phyloP scores from a whole-genome alignment of 2,329 filamentous ascomycete species.

The Fusarium sp. region DNA sequence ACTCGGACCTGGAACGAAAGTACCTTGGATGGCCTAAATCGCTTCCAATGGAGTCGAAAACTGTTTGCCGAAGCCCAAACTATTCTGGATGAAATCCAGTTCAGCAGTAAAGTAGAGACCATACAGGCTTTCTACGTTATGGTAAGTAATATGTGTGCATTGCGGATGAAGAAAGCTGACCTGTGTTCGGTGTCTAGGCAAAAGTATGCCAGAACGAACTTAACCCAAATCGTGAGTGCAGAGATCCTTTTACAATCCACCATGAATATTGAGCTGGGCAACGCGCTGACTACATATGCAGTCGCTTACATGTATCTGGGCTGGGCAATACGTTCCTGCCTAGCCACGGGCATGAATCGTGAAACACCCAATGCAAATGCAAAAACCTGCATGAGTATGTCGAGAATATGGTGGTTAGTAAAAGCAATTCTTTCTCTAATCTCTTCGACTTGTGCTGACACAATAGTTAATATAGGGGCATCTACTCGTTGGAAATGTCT shows the following conservation, averaged over 20 bases:
- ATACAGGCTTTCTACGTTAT: conserved; percentile 10
- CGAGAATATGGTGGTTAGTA: conserved; percentile 16
- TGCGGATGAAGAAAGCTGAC: neutral
- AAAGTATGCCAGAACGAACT: conserved; percentile 20
- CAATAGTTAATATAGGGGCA: neutral
- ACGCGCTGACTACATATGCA: neutral
- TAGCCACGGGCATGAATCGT: conserved; percentile 10
- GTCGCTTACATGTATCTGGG: conserved; percentile 18
- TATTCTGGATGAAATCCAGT: neutral
- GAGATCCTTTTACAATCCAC: no score
- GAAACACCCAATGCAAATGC: neutral
- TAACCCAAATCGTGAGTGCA: conserved; percentile 10
- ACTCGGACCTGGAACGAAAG: conserved; percentile 1
- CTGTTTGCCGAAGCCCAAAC: conserved; percentile 4
- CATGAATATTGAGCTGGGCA: neutral
- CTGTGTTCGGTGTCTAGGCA: neutral
- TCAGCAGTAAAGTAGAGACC: conserved; percentile 6
- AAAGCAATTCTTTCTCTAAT: neutral
- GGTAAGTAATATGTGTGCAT: neutral
- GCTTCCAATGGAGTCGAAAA: conserved; percentile 7
- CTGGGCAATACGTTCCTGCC: conserved; percentile 6
- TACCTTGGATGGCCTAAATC: neutral
- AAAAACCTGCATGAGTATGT: neutral
- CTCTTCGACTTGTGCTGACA: neutral
- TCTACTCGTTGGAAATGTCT: conserved; percentile 13